Evolutionary conservation across 202 grass and related monocot species (phyloP).

Genomic region (Setaria italica): DNA sequence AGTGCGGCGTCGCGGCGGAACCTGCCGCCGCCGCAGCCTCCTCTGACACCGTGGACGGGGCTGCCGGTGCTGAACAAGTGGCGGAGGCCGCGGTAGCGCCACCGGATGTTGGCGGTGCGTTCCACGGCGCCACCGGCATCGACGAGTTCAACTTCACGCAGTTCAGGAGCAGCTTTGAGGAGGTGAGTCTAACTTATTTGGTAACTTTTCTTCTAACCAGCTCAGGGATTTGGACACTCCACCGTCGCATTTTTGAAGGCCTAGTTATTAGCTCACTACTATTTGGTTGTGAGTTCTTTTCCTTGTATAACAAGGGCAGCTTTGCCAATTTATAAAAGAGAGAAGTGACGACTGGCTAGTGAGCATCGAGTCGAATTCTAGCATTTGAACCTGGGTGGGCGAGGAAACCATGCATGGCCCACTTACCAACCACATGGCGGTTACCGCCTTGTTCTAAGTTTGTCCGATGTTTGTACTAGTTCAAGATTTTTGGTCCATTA

Average conservation of each 20-base stretch:
- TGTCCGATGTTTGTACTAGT: background rate
- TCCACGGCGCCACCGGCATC: conserved; percentile 33
- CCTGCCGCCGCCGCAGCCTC: background rate
- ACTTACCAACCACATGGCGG: background rate
- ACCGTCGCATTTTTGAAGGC: too few relatives aligned
- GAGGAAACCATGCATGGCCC: background rate
- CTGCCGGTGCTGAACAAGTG: background rate
- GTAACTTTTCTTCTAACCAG: background rate
- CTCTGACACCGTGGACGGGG: conserved; percentile 4
- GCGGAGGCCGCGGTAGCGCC: background rate
- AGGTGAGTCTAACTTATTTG: conserved; percentile 57
- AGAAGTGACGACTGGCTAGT: background rate
- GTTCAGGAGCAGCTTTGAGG: conserved; percentile 78
- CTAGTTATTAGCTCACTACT: background rate
- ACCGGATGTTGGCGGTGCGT: background rate
- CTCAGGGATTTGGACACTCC: too few relatives aligned
- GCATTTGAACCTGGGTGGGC: background rate
- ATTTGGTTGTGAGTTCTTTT: conserved; percentile 1
- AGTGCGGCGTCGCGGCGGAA: conserved; percentile 51
- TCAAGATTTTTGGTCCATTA: background rate
- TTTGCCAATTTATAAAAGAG: background rate
- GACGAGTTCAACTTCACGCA: conserved; percentile 74
- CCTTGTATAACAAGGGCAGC: background rate
- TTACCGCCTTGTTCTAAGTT: background rate
- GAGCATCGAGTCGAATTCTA: background rate